These are phyloP conservation scores for Trichoderma simmonsii DNA, from an alignment of 2,329 filamentous ascomycete species.

Conservation along the genomic window DNA sequence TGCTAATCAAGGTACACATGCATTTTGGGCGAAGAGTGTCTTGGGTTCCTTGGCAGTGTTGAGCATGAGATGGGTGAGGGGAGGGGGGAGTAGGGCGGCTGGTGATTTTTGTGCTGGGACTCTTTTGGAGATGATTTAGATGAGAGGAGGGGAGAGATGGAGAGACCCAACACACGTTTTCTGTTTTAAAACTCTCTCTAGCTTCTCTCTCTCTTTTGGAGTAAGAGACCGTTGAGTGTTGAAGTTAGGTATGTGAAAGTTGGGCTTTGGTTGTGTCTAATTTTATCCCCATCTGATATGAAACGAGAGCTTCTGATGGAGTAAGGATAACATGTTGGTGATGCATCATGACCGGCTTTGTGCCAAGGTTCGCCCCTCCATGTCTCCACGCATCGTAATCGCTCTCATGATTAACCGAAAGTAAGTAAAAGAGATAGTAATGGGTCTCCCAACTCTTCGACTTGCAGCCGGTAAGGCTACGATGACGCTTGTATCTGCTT, in stretches of 20 bases:
- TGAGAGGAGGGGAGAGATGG: background rate
- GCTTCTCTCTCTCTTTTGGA: background rate
- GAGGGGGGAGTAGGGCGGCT: background rate
- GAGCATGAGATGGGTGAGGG: background rate
- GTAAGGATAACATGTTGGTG: background rate
- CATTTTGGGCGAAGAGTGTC: background rate
- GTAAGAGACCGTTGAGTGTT: background rate
- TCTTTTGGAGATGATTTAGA: background rate
- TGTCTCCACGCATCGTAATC: background rate
- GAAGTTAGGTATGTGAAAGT: background rate
- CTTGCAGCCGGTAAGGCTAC: background rate
- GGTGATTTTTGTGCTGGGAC: background rate
- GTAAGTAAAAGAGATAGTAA: background rate
- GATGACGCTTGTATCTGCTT: background rate
- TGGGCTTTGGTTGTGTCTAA: background rate
- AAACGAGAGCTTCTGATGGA: background rate
- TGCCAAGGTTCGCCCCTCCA: background rate
- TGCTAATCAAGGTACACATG: constrained; percentile 1
- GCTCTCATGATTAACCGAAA: background rate
- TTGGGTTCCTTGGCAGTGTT: background rate
- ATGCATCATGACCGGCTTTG: background rate
- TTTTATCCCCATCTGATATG: background rate
- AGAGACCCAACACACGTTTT: background rate
- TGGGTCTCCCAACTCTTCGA: background rate
- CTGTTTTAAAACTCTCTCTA: background rate